Evolutionary conservation across 352 stramenopile genomes (phyloP), one percentile per base, ranked within the genome.

Genomic region (Hyaloperonospora brassicae): DNA sequence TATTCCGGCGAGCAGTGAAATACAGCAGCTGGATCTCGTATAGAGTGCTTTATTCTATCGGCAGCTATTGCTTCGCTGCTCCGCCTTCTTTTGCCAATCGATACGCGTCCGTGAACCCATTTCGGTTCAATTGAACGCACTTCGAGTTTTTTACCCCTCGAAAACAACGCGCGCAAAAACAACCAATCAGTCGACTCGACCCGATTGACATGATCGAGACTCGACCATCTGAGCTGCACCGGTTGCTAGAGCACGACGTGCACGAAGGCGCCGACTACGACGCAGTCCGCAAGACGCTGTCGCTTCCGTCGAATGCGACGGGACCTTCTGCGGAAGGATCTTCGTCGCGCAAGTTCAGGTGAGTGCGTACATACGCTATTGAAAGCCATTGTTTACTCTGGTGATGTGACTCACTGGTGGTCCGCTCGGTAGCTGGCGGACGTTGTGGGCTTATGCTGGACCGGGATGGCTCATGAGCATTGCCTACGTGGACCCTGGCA

Each of bases 401-500:
- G 17, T 23, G 7, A 45, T 41, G 5, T 14, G 9, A 53, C 27
- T 40, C 4, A 50, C 24, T 55, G 17, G 41, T 55, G 17, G 25
- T 44, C 42, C 34, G 12, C 23, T 13, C 38, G 64, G 41, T 34
- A 89, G 75, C 45, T 91, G 83, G 83, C 34, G 63, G 42, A 87
- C 79, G 23, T 52, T 94, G 21, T 94, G 84, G 84, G 77, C 70
- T 38, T 94, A 93, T 50, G 75, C 84, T 2, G 84, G 84, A 9
- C 83, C 83, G 0, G 86, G 85, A 0, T 95, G 81, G 79, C 80
- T 96, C 68, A 95, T 97, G 83, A 96, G 83, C 62, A 96, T 98
- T 44, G 93, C 94, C 39, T 98, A 98, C 66, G 76, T 98, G 36
- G 93, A 98, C 55, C 95, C 93, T 0, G 95, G 93, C 9, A 98